Percentiles rank a stretch among this genome's conserved stretches.
phyloP scores from a whole-genome alignment of 2,329 filamentous ascomycete genomes.

The Dactylonectria estremocensis region DNA sequence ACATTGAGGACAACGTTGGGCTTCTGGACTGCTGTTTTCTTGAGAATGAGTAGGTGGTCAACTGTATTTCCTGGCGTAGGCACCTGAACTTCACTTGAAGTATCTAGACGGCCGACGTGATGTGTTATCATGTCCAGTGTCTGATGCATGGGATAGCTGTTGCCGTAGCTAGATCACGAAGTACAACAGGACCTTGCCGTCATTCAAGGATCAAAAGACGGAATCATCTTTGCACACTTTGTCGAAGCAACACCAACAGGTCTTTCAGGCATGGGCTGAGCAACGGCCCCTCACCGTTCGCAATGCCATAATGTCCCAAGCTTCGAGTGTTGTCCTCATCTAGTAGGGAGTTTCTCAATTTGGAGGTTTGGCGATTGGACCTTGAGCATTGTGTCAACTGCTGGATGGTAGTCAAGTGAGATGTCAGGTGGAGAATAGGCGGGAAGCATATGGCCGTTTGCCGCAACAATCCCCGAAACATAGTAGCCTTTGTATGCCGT shows the following conservation, averaged over 20 bases:
- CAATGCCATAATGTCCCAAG: too few species aligned
- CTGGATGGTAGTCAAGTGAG: constrained; percentile 64
- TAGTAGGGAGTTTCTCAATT: constrained; percentile 61
- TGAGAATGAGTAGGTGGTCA: not conserved
- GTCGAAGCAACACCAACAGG: too few species aligned
- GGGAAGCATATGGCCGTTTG: not conserved
- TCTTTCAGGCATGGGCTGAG: too few species aligned
- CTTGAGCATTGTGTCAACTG: constrained; percentile 53
- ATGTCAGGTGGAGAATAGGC: constrained; percentile 41
- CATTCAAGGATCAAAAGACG: too few species aligned
- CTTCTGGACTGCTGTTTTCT: not conserved
- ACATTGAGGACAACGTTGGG: not conserved
- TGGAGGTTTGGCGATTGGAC: constrained; percentile 56
- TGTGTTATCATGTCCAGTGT: too few species aligned
- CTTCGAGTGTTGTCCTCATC: constrained; percentile 22
- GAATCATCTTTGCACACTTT: too few species aligned
- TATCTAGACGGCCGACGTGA: too few species aligned
- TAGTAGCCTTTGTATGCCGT: not conserved
- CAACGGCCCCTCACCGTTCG: too few species aligned
- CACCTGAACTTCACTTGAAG: not conserved
- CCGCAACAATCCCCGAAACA: not conserved
- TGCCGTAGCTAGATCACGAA: too few species aligned
- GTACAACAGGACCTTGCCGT: too few species aligned
- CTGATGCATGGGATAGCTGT: too few species aligned
- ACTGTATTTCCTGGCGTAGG: not conserved